phyloP scores from a whole-genome alignment of 345 rosid species.

The Nephelium lappaceum region DNA sequence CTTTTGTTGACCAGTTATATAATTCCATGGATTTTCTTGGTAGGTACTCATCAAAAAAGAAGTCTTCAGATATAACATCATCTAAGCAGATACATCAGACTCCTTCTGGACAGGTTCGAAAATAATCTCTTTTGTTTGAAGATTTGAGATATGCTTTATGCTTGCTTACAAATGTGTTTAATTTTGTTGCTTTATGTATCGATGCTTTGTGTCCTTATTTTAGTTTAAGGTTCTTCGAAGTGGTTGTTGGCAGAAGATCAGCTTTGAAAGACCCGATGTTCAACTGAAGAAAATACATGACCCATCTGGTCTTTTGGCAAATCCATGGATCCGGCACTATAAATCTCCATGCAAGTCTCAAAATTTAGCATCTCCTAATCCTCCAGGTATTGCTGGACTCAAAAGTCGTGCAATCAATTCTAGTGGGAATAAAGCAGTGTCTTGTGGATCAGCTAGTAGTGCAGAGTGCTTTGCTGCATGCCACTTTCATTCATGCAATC shows the following conservation, averaged over 20 bases:
- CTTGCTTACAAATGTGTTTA: background rate
- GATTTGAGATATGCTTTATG: background rate
- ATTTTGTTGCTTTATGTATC: slow-evolving; percentile 1
- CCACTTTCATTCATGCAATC: slow-evolving; percentile 27
- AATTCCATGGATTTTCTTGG: slow-evolving; percentile 48
- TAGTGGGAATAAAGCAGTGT: slow-evolving; percentile 37
- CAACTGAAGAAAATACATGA: slow-evolving; percentile 29
- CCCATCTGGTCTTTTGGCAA: slow-evolving; percentile 39
- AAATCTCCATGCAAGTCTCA: slow-evolving; percentile 37
- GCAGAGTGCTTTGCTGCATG: slow-evolving; percentile 26
- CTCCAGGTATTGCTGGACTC: slow-evolving; percentile 26
- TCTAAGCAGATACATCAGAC: slow-evolving; percentile 31
- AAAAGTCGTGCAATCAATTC: slow-evolving; percentile 29
- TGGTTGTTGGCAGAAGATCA: slow-evolving; percentile 70
- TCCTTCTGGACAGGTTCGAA: slow-evolving; percentile 66
- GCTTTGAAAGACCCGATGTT: slow-evolving; percentile 50
- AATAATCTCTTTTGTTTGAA: slow-evolving; percentile 7
- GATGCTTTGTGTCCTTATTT: slow-evolving; percentile 15
- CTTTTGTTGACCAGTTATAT: slow-evolving; percentile 78
- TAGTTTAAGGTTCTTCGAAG: slow-evolving; percentile 75
- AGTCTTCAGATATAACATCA: slow-evolving; percentile 26
- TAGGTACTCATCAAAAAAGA: slow-evolving; percentile 35
- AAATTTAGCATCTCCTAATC: slow-evolving; percentile 10
- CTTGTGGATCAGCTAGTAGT: slow-evolving; percentile 34
- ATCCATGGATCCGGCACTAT: slow-evolving; percentile 72